A percentile compares a stretch with the other conserved stretches of the same genome.
Evolutionary conservation across 352 stramenopile genomes (phyloP).

Genomic region (Aphanomyces invadans): DNA sequence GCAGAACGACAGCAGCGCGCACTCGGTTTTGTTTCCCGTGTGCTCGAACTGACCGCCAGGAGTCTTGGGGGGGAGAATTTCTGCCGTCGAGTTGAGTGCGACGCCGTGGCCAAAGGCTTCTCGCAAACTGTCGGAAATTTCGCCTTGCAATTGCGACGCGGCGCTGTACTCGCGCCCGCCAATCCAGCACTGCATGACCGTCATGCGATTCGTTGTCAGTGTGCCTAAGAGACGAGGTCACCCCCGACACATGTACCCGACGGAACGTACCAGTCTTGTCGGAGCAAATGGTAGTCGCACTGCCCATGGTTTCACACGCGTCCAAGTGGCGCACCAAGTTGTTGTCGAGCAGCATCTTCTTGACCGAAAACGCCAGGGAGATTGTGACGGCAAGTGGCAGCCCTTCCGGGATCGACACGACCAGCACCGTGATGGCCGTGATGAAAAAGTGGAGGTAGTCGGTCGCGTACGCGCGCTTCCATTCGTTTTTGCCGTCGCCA

Average conservation of each 20-base stretch:
- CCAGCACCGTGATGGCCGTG: slow-evolving; percentile 76
- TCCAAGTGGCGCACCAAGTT: slow-evolving; percentile 79
- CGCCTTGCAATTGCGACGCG: slow-evolving; percentile 37
- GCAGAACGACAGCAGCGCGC: slow-evolving; percentile 59
- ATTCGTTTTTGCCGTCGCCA: slow-evolving; percentile 26
- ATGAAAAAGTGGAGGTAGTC: slow-evolving; percentile 61
- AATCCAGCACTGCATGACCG: slow-evolving; percentile 86
- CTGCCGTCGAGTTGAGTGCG: slow-evolving; percentile 63
- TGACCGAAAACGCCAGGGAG: slow-evolving; percentile 89
- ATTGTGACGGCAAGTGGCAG: slow-evolving; percentile 96
- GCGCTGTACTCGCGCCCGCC: slow-evolving; percentile 50
- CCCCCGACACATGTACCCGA: not conserved
- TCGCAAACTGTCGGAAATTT: slow-evolving; percentile 54
- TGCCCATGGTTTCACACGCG: slow-evolving; percentile 88
- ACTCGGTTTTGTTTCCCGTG: slow-evolving; percentile 80
- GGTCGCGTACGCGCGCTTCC: slow-evolving; percentile 32
- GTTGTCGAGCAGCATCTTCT: slow-evolving; percentile 85
- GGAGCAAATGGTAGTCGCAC: slow-evolving; percentile 88
- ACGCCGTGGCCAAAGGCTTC: slow-evolving; percentile 66
- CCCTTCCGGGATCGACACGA: slow-evolving; percentile 94
- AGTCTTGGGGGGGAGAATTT: slow-evolving; percentile 48
- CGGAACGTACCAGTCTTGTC: slow-evolving; percentile 79
- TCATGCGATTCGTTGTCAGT: slow-evolving; percentile 97
- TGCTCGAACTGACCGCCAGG: slow-evolving; percentile 51
- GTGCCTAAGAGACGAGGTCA: slow-evolving; percentile 80